Evolutionary conservation across 345 rosid genomes (phyloP), one percentile per base, ranked within the genome.

Genomic region (Heritiera fomes): DNA sequence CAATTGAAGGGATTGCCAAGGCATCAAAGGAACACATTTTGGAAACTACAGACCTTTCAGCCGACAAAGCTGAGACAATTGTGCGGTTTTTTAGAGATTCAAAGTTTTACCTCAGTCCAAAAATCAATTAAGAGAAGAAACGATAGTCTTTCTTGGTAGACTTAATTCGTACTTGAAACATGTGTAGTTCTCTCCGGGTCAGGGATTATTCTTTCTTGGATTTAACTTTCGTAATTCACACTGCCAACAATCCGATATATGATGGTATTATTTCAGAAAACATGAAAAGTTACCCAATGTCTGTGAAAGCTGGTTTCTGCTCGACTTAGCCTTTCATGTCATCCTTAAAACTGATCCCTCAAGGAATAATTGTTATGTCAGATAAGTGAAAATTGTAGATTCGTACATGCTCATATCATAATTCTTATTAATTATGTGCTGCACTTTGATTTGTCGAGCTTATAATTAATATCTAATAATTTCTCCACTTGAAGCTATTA

Each of bases 11-110:
- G 32, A 88, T 92, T 38, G 92, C 91, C 10, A 96, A 91, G 84
- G 91, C 97, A 83, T 88, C 97, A 12, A 91, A 90, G 87, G 92
- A 89, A 81, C 71, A 77, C 60, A 88, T 96, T 78, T 47, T 92
- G 80, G 95, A 90, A 73, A 91, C 85, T 84, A 94, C 97, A 6
- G 98, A 96, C 82, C 97, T 92, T 60, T 96, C 97, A 34, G 84
- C 89, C 28, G 91, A 91, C 41, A 96, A 96, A 84, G 97, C 94
- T 40, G 93, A 88, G 71, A 85, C 28, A 23, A 81, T 95, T 74
- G 46, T 82, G 12, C 87, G 85, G 83, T 94, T 96, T 80, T 92
- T 94, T 84, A 86, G 90, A 77, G 97, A 96, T 80, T 88, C 98
- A 13, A 84, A 92, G 78, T 85, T 91, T 79, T 91, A 93, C 84